Percentiles rank a stretch among this genome's conserved stretches.
These are phyloP conservation scores for Nemophila menziesii DNA, from an alignment of 257 asterid genomes.

Conservation along the genomic window DNA sequence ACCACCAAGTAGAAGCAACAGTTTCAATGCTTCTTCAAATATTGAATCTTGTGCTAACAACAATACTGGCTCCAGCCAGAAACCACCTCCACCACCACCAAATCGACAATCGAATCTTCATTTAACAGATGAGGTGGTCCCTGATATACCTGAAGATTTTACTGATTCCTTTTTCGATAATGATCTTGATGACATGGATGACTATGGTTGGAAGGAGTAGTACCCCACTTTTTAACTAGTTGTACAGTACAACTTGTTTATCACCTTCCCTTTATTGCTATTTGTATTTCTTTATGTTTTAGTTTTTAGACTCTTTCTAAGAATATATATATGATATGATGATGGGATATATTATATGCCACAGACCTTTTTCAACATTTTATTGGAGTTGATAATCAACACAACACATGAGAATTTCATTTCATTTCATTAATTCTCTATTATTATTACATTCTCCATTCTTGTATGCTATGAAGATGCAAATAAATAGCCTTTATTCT, in stretches of 20 bases:
- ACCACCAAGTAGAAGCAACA: slow-evolving; percentile 49
- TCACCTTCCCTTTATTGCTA: slow-evolving; percentile 10
- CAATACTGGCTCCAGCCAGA: slow-evolving; percentile 36
- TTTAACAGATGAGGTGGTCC: slow-evolving; percentile 43
- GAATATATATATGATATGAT: too few species aligned
- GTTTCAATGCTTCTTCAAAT: slow-evolving; percentile 44
- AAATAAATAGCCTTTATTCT: background rate
- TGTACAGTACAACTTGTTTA: slow-evolving; percentile 35
- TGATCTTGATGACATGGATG: slow-evolving; percentile 63
- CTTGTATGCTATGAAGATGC: background rate
- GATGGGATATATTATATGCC: too few species aligned
- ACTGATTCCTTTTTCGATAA: slow-evolving; percentile 38
- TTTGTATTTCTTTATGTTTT: background rate
- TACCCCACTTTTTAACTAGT: too few species aligned
- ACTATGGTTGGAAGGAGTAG: slow-evolving; percentile 71
- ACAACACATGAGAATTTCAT: background rate
- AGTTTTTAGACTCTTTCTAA: background rate
- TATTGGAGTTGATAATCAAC: background rate
- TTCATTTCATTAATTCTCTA: too few species aligned
- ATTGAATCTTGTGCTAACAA: slow-evolving; percentile 33
- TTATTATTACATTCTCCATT: too few species aligned
- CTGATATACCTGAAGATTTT: slow-evolving; percentile 23
- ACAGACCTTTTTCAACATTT: too few species aligned
- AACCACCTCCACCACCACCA: slow-evolving; percentile 41
- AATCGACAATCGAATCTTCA: slow-evolving; percentile 43